These are phyloP conservation scores for Spathaspora sp. DNA, from an alignment of 805 yeast species.

Conservation along the genomic window DNA sequence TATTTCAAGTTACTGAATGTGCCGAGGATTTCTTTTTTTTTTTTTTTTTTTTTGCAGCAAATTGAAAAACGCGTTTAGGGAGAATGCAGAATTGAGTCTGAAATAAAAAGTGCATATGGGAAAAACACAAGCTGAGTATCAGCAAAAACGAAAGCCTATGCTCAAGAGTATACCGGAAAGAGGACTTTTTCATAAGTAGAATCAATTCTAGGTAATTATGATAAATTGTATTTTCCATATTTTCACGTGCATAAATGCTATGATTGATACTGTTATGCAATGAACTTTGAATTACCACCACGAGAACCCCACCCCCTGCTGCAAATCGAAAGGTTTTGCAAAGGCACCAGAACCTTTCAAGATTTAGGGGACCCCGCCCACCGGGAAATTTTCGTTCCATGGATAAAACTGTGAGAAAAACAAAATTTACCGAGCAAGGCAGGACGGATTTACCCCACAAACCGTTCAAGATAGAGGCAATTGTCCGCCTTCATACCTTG, in stretches of 20 bases:
- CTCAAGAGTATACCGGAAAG: not conserved
- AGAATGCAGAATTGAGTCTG: not conserved
- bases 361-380: not conserved
- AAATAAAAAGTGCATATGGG: too few species aligned
- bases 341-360: not conserved
- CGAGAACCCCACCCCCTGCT: not conserved
- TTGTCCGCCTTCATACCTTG: not conserved
- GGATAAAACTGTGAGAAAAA: not conserved
- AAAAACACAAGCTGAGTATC: too few species aligned
- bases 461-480: not conserved
- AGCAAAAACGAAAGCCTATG: too few species aligned
- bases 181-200: not conserved
- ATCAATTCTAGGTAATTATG: not conserved
- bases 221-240: not conserved
- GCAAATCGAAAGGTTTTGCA: not conserved
- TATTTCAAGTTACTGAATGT: too few species aligned
- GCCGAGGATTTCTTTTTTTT: not conserved
- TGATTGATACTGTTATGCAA: not conserved
- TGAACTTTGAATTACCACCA: not conserved
- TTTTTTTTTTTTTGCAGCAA: not conserved
- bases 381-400: not conserved
- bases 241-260: not conserved
- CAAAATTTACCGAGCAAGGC: not conserved
- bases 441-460: not conserved
- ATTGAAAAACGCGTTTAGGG: not conserved